phyloP scores from a whole-genome alignment of 805 yeast genomes.

The Cyberlindnera suaveolens region DNA sequence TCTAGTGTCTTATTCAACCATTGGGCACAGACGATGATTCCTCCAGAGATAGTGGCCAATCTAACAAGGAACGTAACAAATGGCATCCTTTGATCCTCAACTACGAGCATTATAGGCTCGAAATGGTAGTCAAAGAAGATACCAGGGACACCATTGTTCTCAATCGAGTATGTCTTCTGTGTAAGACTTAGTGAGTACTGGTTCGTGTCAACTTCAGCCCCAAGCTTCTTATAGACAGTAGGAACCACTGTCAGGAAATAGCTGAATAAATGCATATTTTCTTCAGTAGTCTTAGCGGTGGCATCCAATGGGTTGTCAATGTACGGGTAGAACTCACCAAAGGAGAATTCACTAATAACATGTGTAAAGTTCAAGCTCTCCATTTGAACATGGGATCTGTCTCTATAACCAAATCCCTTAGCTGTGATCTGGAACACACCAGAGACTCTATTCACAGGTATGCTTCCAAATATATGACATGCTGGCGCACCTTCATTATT shows the following conservation, averaged over 20 bases:
- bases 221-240: constrained; percentile 64
- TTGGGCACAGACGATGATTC: constrained; percentile 62
- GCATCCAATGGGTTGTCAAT: constrained; percentile 83
- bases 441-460: constrained; percentile 78
- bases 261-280: constrained; percentile 44
- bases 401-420: constrained; percentile 56
- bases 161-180: constrained; percentile 25
- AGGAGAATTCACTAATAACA: constrained; percentile 78
- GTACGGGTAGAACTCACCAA: constrained; percentile 84
- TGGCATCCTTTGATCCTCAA: constrained; percentile 67
- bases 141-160: constrained; percentile 51
- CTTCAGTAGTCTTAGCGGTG: constrained; percentile 52
- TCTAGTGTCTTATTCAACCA: constrained; percentile 60
- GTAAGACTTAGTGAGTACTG: constrained; percentile 73
- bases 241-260: constrained; percentile 82
- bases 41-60: constrained; percentile 78
- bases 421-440: constrained; percentile 87
- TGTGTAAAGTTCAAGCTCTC: constrained; percentile 74
- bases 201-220: constrained; percentile 68
- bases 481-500: constrained; percentile 53
- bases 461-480: constrained; percentile 79
- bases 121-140: constrained; percentile 80
- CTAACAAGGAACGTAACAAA: constrained; percentile 75
- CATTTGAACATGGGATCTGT: constrained; percentile 36
- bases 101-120: constrained; percentile 72